Percentiles rank a stretch among this genome's conserved stretches.
Evolutionary conservation across 2,329 filamentous ascomycete species (phyloP).

Genomic region (Aureobasidium subglaciale): DNA sequence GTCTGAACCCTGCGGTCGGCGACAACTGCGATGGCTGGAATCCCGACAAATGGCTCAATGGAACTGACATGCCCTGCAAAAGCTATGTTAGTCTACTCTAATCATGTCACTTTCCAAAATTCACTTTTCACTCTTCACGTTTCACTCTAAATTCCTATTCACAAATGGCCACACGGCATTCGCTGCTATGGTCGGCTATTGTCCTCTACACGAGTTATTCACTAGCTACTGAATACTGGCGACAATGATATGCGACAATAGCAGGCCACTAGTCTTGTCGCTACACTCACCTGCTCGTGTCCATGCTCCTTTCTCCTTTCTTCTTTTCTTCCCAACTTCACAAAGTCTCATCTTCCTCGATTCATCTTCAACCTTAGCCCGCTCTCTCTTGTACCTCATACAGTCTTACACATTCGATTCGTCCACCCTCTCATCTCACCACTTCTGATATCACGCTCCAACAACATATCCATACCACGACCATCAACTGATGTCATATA

Average conservation of each 20-base stretch:
- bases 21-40: too few relatives aligned
- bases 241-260: not conserved
- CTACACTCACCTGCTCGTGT: too few relatives aligned
- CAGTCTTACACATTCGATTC: too few relatives aligned
- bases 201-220: not conserved
- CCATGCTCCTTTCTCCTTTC: too few relatives aligned
- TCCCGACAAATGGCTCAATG: constrained; percentile 15
- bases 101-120: not conserved
- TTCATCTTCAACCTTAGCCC: not conserved
- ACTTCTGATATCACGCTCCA: not conserved
- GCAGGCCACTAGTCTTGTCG: not conserved
- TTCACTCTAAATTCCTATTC: not conserved
- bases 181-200: not conserved
- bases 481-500: not conserved
- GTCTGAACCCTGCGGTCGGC: too few relatives aligned
- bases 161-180: not conserved
- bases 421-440: not conserved
- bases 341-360: not conserved
- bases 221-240: not conserved
- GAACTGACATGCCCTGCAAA: constrained; percentile 5
- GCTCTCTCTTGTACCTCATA: not conserved
- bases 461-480: not conserved
- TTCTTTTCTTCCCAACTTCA: not conserved
- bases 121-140: not conserved
- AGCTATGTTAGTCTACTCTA: too few relatives aligned